phyloP scores from a whole-genome alignment of 2,329 filamentous ascomycete genomes.

The Alternaria brassicae region DNA sequence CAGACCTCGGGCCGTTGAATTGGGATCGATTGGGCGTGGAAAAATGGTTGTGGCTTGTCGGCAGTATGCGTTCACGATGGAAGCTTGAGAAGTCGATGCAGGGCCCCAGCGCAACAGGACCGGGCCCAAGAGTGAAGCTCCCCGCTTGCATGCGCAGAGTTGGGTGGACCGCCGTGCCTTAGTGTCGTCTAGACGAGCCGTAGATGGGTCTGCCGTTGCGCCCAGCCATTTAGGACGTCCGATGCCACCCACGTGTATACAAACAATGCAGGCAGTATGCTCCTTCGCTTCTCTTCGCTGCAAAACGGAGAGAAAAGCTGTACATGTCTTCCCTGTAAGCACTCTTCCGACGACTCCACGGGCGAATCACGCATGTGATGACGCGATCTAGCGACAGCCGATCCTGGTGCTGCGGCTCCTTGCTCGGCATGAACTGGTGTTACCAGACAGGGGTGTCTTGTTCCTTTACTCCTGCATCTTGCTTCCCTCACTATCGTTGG shows the following conservation, averaged over 20 bases:
- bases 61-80: constrained; percentile 12
- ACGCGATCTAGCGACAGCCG: background rate
- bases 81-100: constrained; percentile 11
- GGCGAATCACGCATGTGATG: background rate
- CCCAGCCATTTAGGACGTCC: constrained; percentile 28
- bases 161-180: constrained; percentile 17
- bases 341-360: background rate
- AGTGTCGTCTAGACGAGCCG: constrained; percentile 16
- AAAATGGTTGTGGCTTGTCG: constrained; percentile 15
- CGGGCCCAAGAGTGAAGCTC: constrained; percentile 15
- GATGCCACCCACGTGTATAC: constrained; percentile 27
- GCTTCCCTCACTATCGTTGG: background rate
- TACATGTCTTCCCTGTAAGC: constrained; percentile 2
- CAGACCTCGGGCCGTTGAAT: background rate
- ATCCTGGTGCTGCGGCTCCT: background rate
- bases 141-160: constrained; percentile 19
- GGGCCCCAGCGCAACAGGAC: constrained; percentile 9
- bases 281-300: constrained; percentile 16
- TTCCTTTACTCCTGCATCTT: background rate
- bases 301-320: constrained; percentile 11
- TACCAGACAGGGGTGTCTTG: background rate
- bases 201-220: constrained; percentile 17
- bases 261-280: constrained; percentile 5
- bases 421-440: background rate
- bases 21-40: background rate